Base-by-base conservation (phyloP, 2,329 filamentous ascomycete genomes). In the Cladosporium oxysporum region DNA sequence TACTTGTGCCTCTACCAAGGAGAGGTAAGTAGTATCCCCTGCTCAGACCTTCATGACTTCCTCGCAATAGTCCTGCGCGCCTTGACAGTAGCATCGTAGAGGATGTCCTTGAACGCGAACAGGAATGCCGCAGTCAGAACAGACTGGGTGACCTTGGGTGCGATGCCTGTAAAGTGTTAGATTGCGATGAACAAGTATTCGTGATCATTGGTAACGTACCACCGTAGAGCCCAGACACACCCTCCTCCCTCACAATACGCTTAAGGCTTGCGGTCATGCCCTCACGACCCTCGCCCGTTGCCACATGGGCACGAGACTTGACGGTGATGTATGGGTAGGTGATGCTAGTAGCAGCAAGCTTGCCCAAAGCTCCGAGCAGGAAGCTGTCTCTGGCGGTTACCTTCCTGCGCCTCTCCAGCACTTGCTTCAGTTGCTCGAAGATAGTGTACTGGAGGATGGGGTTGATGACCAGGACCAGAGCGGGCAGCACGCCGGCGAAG, bases 241-340 rank as follows among this genome's bases (percentile, higher is more conserved):
- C 95, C 80, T 98, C 94, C 76, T 97, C 91, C 70, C 82, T 85
- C 67, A 97, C 85, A 67, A 98, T 93, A 67, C 90, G 86, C 75
- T 85, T 88, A 76, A 99, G 86, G 57, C 89, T 91, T 70, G 88
- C 86, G 62, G 89, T 84, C 85, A 97, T 90, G 71, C 90, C 91
- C 80, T 96, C 91, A 69, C 88, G 88, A n/a, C 87, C 86, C 69
- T 88, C 88, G 74, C 88, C 88, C 68, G 86, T 88, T 31, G 93
- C 92, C 68, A 99, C 92, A 78, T 99, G 95, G 88, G 97, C 97
- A 77, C 92, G 88, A 80, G 93, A 96, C 88, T 99, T 99, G 74
- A 99, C 91, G 5, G 95, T 99, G 78, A 99, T 98, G 78, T 99
- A 99, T 12, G 95, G 95, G 79, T 99, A 99, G 6, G 95, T 99